These are phyloP conservation scores for Kluyveromyces lactis DNA, from an alignment of 805 yeast species.

Conservation along the genomic window DNA sequence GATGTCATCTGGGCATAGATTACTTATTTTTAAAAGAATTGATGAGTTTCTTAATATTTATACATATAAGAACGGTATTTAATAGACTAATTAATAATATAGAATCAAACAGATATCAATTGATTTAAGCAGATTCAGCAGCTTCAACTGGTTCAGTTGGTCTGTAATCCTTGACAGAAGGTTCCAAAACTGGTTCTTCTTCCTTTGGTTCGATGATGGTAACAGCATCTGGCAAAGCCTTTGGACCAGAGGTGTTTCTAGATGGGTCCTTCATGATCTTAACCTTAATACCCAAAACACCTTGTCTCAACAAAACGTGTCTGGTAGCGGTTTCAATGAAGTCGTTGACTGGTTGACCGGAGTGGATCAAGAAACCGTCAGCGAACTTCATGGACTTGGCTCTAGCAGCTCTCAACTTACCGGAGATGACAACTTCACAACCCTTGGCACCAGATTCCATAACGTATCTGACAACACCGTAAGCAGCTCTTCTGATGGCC, in stretches of 20 bases:
- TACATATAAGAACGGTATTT: neutral
- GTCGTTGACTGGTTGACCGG: slow-evolving; percentile 99
- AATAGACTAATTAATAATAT: neutral
- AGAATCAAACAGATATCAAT: neutral
- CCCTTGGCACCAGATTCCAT: slow-evolving; percentile 99
- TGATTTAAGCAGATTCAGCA: slow-evolving; percentile 19
- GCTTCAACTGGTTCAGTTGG: slow-evolving; percentile 28
- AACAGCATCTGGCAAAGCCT: slow-evolving; percentile 91
- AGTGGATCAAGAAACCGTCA: slow-evolving; percentile 99
- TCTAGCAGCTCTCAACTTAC: slow-evolving; percentile 99
- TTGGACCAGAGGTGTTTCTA: slow-evolving; percentile 75
- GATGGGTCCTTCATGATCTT: slow-evolving; percentile 99
- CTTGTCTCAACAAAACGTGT: slow-evolving; percentile 99
- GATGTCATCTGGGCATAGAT: too few species aligned
- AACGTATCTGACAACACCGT: slow-evolving; percentile 99
- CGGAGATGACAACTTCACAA: slow-evolving; percentile 99
- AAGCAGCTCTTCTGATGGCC: slow-evolving; percentile 99
- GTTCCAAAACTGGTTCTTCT: slow-evolving; percentile 72
- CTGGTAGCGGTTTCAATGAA: slow-evolving; percentile 98
- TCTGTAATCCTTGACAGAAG: slow-evolving; percentile 72
- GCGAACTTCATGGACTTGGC: slow-evolving; percentile 99
- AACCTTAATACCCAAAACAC: slow-evolving; percentile 99
- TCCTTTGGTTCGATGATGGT: slow-evolving; percentile 91
- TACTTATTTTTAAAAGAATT: too few species aligned
- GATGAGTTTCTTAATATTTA: too few species aligned